These are phyloP conservation scores for Millerozyma miso DNA, from an alignment of 805 yeast species.

Conservation along the genomic window DNA sequence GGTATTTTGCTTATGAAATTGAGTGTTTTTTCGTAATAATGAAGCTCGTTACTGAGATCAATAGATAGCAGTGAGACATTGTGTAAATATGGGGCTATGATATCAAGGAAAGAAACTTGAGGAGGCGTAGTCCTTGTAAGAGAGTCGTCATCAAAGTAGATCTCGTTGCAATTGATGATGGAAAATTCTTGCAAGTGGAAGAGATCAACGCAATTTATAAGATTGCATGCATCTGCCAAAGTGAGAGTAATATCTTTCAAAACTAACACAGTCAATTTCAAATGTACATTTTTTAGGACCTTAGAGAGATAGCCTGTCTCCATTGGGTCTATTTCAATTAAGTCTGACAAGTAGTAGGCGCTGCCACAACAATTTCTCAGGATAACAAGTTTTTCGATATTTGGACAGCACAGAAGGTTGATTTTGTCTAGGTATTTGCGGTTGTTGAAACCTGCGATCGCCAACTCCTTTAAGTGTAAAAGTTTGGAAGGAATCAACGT, in stretches of 20 bases:
- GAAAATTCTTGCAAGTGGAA: slow-evolving; percentile 4
- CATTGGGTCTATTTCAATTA: slow-evolving; percentile 6
- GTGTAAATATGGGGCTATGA: slow-evolving; percentile 4
- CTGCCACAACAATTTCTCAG: slow-evolving; percentile 3
- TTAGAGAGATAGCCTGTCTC: slow-evolving; percentile 4
- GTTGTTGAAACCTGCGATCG: slow-evolving; percentile 9
- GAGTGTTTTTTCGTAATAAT: slow-evolving; percentile 6
- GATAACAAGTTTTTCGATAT: slow-evolving; percentile 3
- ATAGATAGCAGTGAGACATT: slow-evolving; percentile 6
- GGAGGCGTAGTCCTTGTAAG: slow-evolving; percentile 10
- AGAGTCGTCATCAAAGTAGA: slow-evolving; percentile 2
- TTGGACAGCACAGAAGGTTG: slow-evolving; percentile 2
- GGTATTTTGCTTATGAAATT: slow-evolving; percentile 5
- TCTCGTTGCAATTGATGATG: slow-evolving; percentile 11
- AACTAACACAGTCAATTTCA: slow-evolving; percentile 4
- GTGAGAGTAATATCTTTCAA: slow-evolving; percentile 8
- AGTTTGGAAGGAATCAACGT: slow-evolving; percentile 4
- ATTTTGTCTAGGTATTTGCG: slow-evolving; percentile 2
- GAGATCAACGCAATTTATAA: slow-evolving; percentile 5
- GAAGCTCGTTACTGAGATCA: slow-evolving; percentile 11
- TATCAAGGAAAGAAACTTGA: slow-evolving; percentile 6
- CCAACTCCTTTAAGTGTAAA: slow-evolving; percentile 11
- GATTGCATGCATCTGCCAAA: slow-evolving; percentile 6
- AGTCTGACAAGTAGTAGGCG: slow-evolving; percentile 6
- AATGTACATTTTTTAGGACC: slow-evolving; percentile 2